These are phyloP conservation scores for Graphilbum sp. DNA, from an alignment of 2,329 filamentous ascomycete genomes.

Conservation along the genomic window DNA sequence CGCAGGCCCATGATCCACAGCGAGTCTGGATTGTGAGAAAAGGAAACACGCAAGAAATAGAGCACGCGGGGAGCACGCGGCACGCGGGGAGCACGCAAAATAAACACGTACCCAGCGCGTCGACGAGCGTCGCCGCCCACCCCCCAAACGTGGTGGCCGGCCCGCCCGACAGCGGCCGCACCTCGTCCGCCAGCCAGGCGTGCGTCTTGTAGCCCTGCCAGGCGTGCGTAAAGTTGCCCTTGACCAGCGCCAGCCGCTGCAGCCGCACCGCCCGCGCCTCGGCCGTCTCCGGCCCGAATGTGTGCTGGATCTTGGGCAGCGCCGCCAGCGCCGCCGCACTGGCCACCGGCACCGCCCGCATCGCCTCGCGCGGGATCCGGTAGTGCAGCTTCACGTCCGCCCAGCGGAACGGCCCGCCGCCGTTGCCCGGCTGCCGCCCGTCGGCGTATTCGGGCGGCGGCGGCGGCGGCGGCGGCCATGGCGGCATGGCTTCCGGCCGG, in stretches of 20 bases:
- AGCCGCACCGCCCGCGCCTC: constrained; percentile 13
- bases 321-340: constrained; percentile 1
- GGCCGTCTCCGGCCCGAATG: constrained; percentile 13
- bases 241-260: constrained; percentile 17
- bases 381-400: constrained; percentile 6
- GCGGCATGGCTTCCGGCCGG: background rate
- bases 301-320: constrained; percentile 21
- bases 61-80: background rate
- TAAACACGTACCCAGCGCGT: constrained; percentile 27
- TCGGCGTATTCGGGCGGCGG: no score
- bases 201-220: constrained; percentile 28
- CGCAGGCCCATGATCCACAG: constrained; percentile 41
- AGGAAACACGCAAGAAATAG: background rate
- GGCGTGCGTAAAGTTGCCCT: constrained; percentile 18
- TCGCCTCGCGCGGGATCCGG: constrained; percentile 5
- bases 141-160: constrained; percentile 27
- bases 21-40: constrained; percentile 11
- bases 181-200: constrained; percentile 32
- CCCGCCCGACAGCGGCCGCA: constrained; percentile 17
- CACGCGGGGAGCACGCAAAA: no score
- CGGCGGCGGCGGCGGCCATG: background rate
- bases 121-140: constrained; percentile 36
- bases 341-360: constrained; percentile 5
- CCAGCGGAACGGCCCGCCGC: constrained; percentile 10
- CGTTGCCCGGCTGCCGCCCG: no score